These are phyloP conservation scores for Tricladium varicosporioides DNA, from an alignment of 2,329 filamentous ascomycete genomes.

Conservation along the genomic window DNA sequence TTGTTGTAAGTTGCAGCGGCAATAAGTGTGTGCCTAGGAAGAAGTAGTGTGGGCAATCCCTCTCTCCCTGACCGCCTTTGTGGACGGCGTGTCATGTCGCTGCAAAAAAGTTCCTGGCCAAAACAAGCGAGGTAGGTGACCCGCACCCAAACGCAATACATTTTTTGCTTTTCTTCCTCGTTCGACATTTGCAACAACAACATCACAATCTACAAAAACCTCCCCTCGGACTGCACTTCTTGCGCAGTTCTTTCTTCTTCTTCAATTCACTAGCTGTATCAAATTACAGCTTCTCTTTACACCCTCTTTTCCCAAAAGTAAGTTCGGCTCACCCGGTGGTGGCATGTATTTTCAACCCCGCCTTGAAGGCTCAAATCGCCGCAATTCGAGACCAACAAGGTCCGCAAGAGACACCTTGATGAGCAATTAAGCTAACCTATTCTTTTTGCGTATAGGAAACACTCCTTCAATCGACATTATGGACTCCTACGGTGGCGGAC, in stretches of 20 bases:
- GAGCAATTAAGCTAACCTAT: constrained; percentile 9
- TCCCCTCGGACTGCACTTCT: neutral
- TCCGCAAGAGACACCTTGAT: neutral
- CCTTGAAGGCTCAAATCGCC: neutral
- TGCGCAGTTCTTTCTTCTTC: neutral
- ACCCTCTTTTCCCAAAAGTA: neutral
- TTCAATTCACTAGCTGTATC: neutral
- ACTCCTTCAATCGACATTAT: constrained; percentile 25
- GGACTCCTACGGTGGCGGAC: constrained; percentile 32
- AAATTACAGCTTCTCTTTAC: neutral
- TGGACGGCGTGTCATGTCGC: too few relatives aligned
- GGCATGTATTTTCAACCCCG: neutral
- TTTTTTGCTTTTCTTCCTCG: neutral
- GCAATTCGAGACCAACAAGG: neutral
- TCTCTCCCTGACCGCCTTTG: too few relatives aligned
- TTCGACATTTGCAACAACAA: neutral
- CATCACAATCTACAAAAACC: neutral
- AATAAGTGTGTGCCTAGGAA: too few relatives aligned
- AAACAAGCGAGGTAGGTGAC: neutral
- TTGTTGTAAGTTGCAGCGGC: neutral
- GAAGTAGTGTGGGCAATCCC: too few relatives aligned
- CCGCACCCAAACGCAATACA: neutral
- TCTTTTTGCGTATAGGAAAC: constrained; percentile 12
- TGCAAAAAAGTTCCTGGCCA: neutral
- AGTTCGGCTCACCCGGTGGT: neutral